These are phyloP conservation scores for Agrocybe praecox DNA, from an alignment of 768 basidiomycete species.

Conservation along the genomic window DNA sequence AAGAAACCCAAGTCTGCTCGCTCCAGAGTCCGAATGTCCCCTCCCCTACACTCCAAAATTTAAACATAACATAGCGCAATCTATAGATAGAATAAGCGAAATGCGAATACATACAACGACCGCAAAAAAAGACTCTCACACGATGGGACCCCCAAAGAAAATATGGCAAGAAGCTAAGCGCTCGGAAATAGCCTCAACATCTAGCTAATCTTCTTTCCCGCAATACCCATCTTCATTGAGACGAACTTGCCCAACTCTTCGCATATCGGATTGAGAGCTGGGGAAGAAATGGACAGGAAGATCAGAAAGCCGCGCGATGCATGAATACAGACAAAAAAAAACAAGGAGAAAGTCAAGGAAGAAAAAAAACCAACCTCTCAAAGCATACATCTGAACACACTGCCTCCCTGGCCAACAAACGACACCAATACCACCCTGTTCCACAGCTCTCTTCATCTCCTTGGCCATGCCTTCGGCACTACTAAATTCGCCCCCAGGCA, in stretches of 20 bases:
- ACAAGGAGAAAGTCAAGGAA: neutral
- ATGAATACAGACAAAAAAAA: neutral
- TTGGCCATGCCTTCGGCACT: constrained; percentile 22
- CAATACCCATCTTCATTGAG: constrained; percentile 19
- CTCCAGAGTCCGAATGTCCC: no score
- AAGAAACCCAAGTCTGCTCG: no score
- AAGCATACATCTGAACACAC: constrained; percentile 21
- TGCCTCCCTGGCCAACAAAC: constrained; percentile 27
- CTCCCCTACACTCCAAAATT: no score
- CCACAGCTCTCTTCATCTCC: constrained; percentile 26
- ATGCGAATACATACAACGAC: no score
- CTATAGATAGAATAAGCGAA: no score
- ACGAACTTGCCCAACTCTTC: constrained; percentile 24
- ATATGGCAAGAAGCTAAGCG: no score
- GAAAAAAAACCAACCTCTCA: constrained; percentile 20
- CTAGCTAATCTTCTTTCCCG: constrained; percentile 27
- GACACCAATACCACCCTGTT: constrained; percentile 26
- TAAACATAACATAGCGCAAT: no score
- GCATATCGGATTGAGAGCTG: constrained; percentile 28
- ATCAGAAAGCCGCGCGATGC: neutral
- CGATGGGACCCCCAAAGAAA: no score
- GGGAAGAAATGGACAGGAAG: neutral
- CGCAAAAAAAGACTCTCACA: no score
- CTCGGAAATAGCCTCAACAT: no score
- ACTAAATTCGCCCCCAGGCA: constrained; percentile 19